Conservation (phyloP, 257 asterid genomes). For the Misopates orontium region DNA sequence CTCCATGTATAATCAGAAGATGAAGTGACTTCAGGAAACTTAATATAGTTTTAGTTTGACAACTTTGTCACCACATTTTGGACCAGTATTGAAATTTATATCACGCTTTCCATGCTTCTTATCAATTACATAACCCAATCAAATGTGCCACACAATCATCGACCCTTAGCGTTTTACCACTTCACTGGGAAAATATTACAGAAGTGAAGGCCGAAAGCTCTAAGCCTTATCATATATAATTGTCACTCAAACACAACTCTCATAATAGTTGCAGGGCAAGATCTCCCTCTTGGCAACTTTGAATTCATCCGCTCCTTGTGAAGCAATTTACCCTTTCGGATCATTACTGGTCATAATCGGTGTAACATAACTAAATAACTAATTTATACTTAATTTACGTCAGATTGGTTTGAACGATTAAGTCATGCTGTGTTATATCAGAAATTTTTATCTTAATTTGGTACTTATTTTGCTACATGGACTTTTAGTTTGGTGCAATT, state of each 20-base stretch:
- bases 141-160: slow-evolving; percentile 10
- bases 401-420: not conserved
- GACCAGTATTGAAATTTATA: not conserved
- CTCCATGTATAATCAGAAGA: not conserved
- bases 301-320: not conserved
- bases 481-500: slow-evolving; percentile 69
- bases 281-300: not conserved
- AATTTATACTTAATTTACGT: slow-evolving; percentile 3
- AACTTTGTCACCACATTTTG: not conserved
- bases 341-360: not conserved
- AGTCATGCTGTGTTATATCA: slow-evolving; percentile 13
- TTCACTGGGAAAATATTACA: slow-evolving; percentile 10
- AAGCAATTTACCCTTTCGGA: not conserved
- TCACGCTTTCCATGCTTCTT: not conserved
- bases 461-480: slow-evolving; percentile 12
- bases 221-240: not conserved
- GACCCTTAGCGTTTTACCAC: slow-evolving; percentile 7
- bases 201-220: not conserved
- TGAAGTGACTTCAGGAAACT: not conserved
- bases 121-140: slow-evolving; percentile 4
- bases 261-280: not conserved
- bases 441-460: slow-evolving; percentile 13
- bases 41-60: slow-evolving; percentile 11
- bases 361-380: not conserved
- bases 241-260: slow-evolving; percentile 5